phyloP scores from a whole-genome alignment of 352 stramenopile genomes.

The Phytopythium montanum region DNA sequence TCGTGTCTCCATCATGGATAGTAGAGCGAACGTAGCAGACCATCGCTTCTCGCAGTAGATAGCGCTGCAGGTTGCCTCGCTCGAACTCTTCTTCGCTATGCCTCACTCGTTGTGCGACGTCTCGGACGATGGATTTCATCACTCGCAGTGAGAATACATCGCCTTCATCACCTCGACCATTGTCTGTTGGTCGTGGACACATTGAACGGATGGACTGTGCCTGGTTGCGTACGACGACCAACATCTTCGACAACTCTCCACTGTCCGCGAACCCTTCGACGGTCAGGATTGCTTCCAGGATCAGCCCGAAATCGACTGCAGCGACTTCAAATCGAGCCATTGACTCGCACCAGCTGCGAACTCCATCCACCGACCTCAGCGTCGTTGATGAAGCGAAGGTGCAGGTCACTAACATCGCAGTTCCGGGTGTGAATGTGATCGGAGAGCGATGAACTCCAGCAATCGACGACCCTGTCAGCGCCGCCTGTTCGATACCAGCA shows the following conservation, averaged over 20 bases:
- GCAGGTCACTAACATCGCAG: constrained; percentile 25
- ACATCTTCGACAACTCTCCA: neutral
- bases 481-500: constrained; percentile 27
- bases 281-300: neutral
- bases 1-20: neutral
- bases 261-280: neutral
- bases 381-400: neutral
- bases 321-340: neutral
- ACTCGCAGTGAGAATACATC: constrained; percentile 3
- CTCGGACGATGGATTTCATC: constrained; percentile 10
- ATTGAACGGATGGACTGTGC: neutral
- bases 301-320: neutral
- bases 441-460: constrained; percentile 22
- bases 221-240: neutral
- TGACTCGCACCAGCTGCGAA: neutral
- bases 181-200: neutral
- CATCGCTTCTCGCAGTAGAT: constrained; percentile 11
- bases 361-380: neutral
- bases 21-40: neutral
- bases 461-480: constrained; percentile 15
- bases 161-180: neutral
- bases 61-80: constrained; percentile 7
- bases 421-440: constrained; percentile 31
- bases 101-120: constrained; percentile 2
- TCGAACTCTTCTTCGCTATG: constrained; percentile 14